Percentiles rank a stretch among this genome's conserved stretches.
These are phyloP conservation scores for Candida maltosa DNA, from an alignment of 805 yeast genomes.

Conservation along the genomic window DNA sequence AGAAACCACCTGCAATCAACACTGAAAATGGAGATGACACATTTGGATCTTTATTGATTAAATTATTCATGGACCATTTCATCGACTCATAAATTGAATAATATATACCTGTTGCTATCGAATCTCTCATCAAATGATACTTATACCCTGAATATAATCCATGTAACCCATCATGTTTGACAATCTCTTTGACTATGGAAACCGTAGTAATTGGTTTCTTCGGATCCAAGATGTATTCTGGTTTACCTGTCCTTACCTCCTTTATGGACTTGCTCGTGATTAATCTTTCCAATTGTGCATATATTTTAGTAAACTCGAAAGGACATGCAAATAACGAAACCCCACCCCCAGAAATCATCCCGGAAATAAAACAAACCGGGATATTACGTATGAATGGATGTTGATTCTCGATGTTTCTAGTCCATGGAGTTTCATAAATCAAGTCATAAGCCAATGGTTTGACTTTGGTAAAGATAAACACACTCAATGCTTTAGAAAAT, in stretches of 20 bases:
- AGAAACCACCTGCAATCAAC: constrained; percentile 67
- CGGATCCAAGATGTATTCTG: too few species aligned
- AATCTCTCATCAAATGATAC: constrained; percentile 67
- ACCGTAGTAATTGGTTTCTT: constrained; percentile 25
- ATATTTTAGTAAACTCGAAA: constrained; percentile 78
- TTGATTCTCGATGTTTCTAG: not conserved
- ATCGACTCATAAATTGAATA: constrained; percentile 73
- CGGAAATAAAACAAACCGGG: constrained; percentile 51
- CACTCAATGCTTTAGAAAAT: constrained; percentile 61
- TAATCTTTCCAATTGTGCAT: constrained; percentile 65
- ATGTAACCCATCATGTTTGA: constrained; percentile 53
- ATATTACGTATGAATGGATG: constrained; percentile 41
- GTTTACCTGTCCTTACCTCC: too few species aligned
- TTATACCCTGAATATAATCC: constrained; percentile 74
- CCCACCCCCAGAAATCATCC: constrained; percentile 62
- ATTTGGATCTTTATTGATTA: constrained; percentile 23
- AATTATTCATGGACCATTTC: constrained; percentile 46
- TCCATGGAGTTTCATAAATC: constrained; percentile 8
- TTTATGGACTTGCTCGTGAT: constrained; percentile 25
- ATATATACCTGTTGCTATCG: constrained; percentile 68
- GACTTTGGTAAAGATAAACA: constrained; percentile 55
- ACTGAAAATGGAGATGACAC: constrained; percentile 28
- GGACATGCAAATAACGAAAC: constrained; percentile 74
- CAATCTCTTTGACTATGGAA: constrained; percentile 45
- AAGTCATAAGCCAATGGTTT: constrained; percentile 39